phyloP scores from a whole-genome alignment of 176 grass and related monocot species.

The Triticum aestivum region DNA sequence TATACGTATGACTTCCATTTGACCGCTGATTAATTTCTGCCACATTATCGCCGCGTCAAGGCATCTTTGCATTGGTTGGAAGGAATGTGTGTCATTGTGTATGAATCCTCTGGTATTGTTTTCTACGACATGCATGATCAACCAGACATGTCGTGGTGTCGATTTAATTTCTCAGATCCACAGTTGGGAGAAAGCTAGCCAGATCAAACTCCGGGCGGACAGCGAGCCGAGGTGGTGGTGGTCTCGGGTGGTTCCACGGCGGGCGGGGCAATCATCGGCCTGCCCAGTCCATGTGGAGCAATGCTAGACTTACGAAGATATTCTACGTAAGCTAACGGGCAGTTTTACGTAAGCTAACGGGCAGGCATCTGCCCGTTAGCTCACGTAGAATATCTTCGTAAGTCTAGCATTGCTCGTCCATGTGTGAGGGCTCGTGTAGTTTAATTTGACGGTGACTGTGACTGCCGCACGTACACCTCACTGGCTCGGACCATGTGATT shows the following conservation, averaged over 20 bases:
- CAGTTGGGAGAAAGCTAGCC: too few relatives aligned
- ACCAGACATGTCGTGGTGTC: too few relatives aligned
- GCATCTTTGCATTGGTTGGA: neutral
- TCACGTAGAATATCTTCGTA: too few relatives aligned
- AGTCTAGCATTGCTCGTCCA: neutral
- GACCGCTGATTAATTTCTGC: neutral
- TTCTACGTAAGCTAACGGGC: too few relatives aligned
- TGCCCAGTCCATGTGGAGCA: neutral
- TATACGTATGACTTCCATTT: neutral
- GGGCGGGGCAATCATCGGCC: conserved; percentile 18
- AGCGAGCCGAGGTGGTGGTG: too few relatives aligned
- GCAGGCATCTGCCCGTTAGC: too few relatives aligned
- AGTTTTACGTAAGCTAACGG: too few relatives aligned
- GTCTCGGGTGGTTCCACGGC: neutral
- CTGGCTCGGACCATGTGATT: neutral
- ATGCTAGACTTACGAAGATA: too few relatives aligned
- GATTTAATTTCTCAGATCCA: too few relatives aligned
- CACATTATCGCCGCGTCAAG: too few relatives aligned
- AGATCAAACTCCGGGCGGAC: too few relatives aligned
- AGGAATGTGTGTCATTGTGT: neutral
- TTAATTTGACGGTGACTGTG: neutral
- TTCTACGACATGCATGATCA: neutral
- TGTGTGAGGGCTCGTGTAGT: neutral
- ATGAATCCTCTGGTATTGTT: neutral
- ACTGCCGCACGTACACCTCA: neutral